A percentile compares a stretch with the other conserved stretches of the same genome.
phyloP scores from a whole-genome alignment of 2,329 filamentous ascomycete species.

The Metarhizium album region DNA sequence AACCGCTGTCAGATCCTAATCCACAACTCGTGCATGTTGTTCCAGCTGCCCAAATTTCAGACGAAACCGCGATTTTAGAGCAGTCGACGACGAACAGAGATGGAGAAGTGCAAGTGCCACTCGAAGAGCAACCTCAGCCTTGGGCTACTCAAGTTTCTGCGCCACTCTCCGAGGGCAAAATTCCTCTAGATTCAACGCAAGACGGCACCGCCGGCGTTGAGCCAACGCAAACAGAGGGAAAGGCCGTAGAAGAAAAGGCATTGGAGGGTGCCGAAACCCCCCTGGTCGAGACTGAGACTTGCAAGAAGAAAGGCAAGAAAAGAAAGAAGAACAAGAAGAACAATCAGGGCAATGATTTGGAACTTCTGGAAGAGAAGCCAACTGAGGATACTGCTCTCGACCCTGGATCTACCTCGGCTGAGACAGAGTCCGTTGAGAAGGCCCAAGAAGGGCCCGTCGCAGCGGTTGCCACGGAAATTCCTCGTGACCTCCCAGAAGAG shows the following conservation, averaged over 20 bases:
- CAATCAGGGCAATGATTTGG: neutral
- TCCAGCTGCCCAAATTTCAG: neutral
- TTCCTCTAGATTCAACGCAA: constrained; percentile 15
- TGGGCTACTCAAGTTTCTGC: constrained; percentile 16
- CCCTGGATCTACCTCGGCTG: neutral
- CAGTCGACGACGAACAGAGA: neutral
- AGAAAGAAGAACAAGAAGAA: constrained; percentile 24
- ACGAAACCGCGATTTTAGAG: neutral
- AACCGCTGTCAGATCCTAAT: constrained; percentile 3
- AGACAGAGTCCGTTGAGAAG: neutral
- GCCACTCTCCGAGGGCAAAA: constrained; percentile 20
- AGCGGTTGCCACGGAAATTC: neutral
- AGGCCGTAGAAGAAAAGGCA: neutral
- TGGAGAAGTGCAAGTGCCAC: neutral
- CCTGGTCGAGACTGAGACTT: constrained; percentile 7
- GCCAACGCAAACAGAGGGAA: constrained; percentile 15
- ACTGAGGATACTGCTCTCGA: neutral
- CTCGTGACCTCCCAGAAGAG: neutral
- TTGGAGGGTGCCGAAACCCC: constrained; percentile 1
- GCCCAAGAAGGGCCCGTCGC: neutral
- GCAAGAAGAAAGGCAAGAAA: constrained; percentile 22
- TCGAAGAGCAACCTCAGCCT: constrained; percentile 1
- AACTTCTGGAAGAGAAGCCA: constrained; percentile 8
- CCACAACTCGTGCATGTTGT: neutral
- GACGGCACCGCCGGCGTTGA: constrained; percentile 11